Evolutionary conservation across 2,329 filamentous ascomycete species (phyloP).

Genomic region (Ophiosphaerella korrae): DNA sequence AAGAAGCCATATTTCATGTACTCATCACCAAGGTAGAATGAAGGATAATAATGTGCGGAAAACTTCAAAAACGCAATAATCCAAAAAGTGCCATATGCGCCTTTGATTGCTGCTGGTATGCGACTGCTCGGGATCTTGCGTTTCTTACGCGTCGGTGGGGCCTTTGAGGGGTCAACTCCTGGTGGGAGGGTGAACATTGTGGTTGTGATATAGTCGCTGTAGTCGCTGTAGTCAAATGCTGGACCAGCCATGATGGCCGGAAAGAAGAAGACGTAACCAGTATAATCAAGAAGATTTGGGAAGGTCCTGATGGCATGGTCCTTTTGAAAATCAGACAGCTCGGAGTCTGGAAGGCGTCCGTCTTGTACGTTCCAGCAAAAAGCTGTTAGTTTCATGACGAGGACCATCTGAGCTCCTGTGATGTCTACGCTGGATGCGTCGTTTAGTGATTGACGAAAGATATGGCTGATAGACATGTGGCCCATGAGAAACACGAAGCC

Average conservation of each 20-base stretch:
- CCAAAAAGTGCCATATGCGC: conserved; percentile 74
- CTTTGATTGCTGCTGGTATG: conserved; percentile 80
- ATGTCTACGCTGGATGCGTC: conserved; percentile 77
- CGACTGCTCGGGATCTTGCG: conserved; percentile 91
- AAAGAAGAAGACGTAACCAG: conserved; percentile 93
- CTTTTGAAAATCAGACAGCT: conserved; percentile 86
- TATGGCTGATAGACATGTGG: conserved; percentile 90
- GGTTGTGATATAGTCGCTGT: conserved; percentile 88
- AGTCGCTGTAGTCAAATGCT: conserved; percentile 93
- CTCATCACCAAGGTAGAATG: conserved; percentile 66
- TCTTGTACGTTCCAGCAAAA: conserved; percentile 99
- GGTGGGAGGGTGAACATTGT: conserved; percentile 89
- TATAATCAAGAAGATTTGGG: conserved; percentile 78
- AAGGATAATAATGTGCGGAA: conserved; percentile 67
- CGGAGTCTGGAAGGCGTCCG: conserved; percentile 75
- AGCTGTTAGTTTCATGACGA: conserved; percentile 95
- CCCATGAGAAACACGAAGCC: conserved; percentile 93
- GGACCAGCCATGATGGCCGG: conserved; percentile 87
- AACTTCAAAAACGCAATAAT: conserved; percentile 78
- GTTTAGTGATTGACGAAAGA: conserved; percentile 75
- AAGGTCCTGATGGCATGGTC: conserved; percentile 77
- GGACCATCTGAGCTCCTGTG: conserved; percentile 92
- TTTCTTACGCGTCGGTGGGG: conserved; percentile 84
- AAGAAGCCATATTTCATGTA: conserved; percentile 72
- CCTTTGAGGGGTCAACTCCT: conserved; percentile 81